Evolutionary conservation across 1,284 basidiomycete species (phyloP).

Genomic region (Ganoderma lucidum): DNA sequence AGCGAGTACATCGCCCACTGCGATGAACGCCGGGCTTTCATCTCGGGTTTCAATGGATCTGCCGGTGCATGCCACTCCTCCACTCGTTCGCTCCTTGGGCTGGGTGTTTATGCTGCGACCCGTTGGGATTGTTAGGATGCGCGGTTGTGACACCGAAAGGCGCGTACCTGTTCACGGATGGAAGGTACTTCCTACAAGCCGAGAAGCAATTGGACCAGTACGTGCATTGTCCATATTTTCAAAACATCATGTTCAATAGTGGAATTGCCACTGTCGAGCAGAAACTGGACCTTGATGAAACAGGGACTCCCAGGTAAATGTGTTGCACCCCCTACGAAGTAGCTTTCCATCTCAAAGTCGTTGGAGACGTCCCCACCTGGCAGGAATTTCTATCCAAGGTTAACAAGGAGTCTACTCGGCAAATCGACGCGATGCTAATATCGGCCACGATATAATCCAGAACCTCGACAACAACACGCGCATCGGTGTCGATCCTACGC

Average conservation of each 20-base stretch:
- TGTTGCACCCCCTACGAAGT: background rate
- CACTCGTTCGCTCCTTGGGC: background rate
- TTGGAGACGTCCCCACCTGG: slow-evolving; percentile 88
- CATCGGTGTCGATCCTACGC: slow-evolving; percentile 85
- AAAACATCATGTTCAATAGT: background rate
- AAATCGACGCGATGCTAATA: background rate
- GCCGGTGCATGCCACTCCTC: slow-evolving; percentile 63
- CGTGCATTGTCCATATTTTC: slow-evolving; percentile 35
- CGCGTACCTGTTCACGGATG: slow-evolving; percentile 91
- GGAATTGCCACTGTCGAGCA: slow-evolving; percentile 37
- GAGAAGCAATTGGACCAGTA: slow-evolving; percentile 87
- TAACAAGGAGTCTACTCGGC: slow-evolving; percentile 7
- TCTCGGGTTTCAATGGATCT: slow-evolving; percentile 94
- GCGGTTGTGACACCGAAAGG: slow-evolving; percentile 81
- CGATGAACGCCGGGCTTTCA: slow-evolving; percentile 86
- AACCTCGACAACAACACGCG: slow-evolving; percentile 66
- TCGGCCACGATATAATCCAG: slow-evolving; percentile 45
- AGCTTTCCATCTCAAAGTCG: slow-evolving; percentile 19
- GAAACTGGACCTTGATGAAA: slow-evolving; percentile 95
- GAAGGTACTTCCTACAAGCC: slow-evolving; percentile 94
- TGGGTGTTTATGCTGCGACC: slow-evolving; percentile 17
- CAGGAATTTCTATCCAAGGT: slow-evolving; percentile 85
- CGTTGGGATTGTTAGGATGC: slow-evolving; percentile 58
- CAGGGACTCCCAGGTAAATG: slow-evolving; percentile 77
- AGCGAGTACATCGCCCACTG: slow-evolving; percentile 91